phyloP scores from a whole-genome alignment of 1,139 yeast species.

The Pichia sp. region DNA sequence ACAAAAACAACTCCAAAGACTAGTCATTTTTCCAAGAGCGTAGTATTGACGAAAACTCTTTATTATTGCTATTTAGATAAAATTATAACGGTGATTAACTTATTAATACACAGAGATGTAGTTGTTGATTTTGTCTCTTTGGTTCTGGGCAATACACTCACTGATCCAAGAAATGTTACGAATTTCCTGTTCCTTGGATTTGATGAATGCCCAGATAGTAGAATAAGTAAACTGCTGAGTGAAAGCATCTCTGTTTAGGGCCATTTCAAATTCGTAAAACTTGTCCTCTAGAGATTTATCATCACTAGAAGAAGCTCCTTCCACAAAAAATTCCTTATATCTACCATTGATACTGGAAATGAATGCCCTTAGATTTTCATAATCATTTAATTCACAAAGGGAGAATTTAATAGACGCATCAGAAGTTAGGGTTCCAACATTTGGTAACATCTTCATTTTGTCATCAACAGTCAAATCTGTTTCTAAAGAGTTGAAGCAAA shows the following conservation, averaged over 20 bases:
- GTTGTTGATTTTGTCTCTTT: conserved; percentile 71
- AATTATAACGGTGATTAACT: not conserved
- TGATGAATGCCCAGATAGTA: conserved; percentile 94
- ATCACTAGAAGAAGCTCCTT: conserved; percentile 24
- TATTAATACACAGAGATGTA: conserved; percentile 63
- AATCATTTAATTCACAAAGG: conserved; percentile 72
- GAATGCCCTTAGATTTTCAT: conserved; percentile 70
- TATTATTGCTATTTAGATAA: too few species aligned
- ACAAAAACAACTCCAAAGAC: too few species aligned
- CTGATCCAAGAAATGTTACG: conserved; percentile 98
- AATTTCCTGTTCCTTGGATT: conserved; percentile 92
- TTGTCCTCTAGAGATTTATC: conserved; percentile 81
- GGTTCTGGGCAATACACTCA: conserved; percentile 90
- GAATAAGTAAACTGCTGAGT: conserved; percentile 93
- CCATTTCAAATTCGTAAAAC: conserved; percentile 89
- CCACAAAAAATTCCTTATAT: conserved; percentile 68
- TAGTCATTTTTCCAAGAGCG: too few species aligned
- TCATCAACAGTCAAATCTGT: conserved; percentile 69
- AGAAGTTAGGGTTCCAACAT: conserved; percentile 54
- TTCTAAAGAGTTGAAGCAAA: conserved; percentile 80
- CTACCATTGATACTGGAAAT: conserved; percentile 63
- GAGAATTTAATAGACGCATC: conserved; percentile 68
- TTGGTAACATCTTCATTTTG: conserved; percentile 64
- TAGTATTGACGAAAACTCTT: too few species aligned
- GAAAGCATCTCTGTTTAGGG: conserved; percentile 83